These are phyloP conservation scores for Albifimbria verrucaria DNA, from an alignment of 2,329 filamentous ascomycete species.

Conservation along the genomic window DNA sequence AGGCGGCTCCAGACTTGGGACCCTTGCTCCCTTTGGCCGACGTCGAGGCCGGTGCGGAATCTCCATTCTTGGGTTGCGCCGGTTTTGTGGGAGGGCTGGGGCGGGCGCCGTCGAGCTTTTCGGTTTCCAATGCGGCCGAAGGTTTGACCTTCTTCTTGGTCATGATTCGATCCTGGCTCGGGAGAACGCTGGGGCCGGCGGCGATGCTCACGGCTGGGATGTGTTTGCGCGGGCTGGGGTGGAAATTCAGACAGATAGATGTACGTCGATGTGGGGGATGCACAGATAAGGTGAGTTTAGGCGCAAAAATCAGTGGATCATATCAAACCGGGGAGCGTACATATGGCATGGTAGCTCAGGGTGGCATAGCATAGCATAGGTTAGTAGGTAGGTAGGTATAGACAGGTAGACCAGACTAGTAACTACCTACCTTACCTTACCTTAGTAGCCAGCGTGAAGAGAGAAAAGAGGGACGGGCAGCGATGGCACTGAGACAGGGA, in stretches of 20 bases:
- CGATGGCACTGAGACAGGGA: too few species aligned
- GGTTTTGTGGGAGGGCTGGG: background rate
- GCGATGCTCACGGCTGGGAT: background rate
- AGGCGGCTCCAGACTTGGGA: slow-evolving; percentile 7
- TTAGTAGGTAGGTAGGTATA: too few species aligned
- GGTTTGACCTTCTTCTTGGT: slow-evolving; percentile 45
- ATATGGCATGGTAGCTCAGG: too few species aligned
- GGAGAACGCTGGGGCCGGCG: background rate
- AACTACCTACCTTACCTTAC: background rate
- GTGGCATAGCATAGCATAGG: too few species aligned
- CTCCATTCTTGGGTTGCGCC: background rate
- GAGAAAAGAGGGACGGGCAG: too few species aligned
- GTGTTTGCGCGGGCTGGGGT: background rate
- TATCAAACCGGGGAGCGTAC: too few species aligned
- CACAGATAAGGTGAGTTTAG: too few species aligned
- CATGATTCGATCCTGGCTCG: slow-evolving; percentile 27
- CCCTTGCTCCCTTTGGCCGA: slow-evolving; percentile 8
- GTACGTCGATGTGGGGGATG: background rate
- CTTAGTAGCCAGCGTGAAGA: background rate
- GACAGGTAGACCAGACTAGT: background rate
- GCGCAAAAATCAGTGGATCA: too few species aligned
- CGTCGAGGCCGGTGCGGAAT: background rate
- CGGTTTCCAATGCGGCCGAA: slow-evolving; percentile 34
- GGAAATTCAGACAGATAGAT: background rate
- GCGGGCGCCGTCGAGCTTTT: slow-evolving; percentile 8